phyloP scores from a whole-genome alignment of 768 basidiomycete species.

The Russula griseocarnosa region DNA sequence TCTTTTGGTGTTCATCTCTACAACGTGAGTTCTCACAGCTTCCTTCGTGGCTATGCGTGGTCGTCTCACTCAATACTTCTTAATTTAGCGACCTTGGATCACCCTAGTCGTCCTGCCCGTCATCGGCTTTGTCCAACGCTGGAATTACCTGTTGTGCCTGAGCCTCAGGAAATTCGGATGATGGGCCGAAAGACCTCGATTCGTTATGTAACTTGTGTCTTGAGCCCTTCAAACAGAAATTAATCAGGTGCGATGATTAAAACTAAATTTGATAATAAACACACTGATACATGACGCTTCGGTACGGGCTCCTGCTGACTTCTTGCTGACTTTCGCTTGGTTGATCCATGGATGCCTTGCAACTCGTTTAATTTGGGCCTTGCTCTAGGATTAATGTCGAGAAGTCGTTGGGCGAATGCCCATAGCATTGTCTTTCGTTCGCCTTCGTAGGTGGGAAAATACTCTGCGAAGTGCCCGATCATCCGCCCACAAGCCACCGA shows the following conservation, averaged over 20 bases:
- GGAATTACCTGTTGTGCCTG: neutral
- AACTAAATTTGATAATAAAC: too few relatives aligned
- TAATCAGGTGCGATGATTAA: neutral
- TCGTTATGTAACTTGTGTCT: neutral
- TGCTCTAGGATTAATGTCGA: neutral
- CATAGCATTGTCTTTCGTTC: neutral
- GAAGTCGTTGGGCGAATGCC: neutral
- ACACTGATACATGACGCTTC: neutral
- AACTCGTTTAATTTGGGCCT: neutral
- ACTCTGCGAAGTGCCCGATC: neutral
- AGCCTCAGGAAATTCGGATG: neutral
- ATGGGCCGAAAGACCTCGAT: neutral
- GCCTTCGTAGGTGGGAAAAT: neutral
- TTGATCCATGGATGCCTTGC: neutral
- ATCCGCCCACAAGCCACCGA: conserved; percentile 3
- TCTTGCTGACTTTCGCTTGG: neutral
- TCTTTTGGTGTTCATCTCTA: too few relatives aligned
- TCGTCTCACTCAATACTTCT: too few relatives aligned
- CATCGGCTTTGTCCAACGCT: neutral
- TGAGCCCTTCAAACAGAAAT: neutral
- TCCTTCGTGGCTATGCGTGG: too few relatives aligned
- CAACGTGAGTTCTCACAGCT: too few relatives aligned
- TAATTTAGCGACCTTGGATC: too few relatives aligned
- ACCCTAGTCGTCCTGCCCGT: too few relatives aligned
- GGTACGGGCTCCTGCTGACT: neutral